phyloP scores from a whole-genome alignment of 371 early-diverging fungal genomes.

The Zychaea mexicana region DNA sequence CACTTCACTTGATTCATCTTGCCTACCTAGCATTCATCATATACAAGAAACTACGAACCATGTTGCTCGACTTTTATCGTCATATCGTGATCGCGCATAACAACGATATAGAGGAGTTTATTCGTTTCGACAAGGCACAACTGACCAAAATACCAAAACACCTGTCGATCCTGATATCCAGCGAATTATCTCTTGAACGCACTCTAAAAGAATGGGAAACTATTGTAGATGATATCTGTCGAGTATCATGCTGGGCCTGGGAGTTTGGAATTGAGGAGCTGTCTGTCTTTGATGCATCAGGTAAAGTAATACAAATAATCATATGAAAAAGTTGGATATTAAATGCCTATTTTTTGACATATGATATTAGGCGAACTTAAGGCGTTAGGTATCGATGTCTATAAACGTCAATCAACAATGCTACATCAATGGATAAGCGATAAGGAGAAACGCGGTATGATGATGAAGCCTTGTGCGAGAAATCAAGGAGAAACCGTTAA shows the following conservation, averaged over 20 bases:
- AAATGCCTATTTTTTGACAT: neutral
- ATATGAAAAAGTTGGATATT: neutral
- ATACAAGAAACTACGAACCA: conserved; percentile 8
- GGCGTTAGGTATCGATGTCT: conserved; percentile 27
- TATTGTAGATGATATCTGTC: conserved; percentile 35
- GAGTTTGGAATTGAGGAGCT: conserved; percentile 42
- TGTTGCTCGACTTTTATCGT: neutral
- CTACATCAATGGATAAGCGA: conserved; percentile 36
- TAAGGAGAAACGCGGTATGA: neutral
- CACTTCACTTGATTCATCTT: conserved; percentile 27
- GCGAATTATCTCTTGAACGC: conserved; percentile 33
- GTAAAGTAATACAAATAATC: conserved; percentile 14
- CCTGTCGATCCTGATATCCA: conserved; percentile 35
- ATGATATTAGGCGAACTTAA: conserved; percentile 23
- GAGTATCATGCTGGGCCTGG: conserved; percentile 48
- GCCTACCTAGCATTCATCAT: conserved; percentile 26
- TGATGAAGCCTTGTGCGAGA: neutral
- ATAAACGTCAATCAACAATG: conserved; percentile 34
- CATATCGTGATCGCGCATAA: too few species aligned
- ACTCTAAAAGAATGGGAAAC: conserved; percentile 30
- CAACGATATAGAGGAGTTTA: conserved; percentile 10
- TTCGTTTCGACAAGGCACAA: conserved; percentile 29
- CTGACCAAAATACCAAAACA: conserved; percentile 51
- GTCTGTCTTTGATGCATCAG: conserved; percentile 47
- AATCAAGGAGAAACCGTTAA: neutral